phyloP scores from a whole-genome alignment of 129 eudicot species.

The Tanacetum coccineum region DNA sequence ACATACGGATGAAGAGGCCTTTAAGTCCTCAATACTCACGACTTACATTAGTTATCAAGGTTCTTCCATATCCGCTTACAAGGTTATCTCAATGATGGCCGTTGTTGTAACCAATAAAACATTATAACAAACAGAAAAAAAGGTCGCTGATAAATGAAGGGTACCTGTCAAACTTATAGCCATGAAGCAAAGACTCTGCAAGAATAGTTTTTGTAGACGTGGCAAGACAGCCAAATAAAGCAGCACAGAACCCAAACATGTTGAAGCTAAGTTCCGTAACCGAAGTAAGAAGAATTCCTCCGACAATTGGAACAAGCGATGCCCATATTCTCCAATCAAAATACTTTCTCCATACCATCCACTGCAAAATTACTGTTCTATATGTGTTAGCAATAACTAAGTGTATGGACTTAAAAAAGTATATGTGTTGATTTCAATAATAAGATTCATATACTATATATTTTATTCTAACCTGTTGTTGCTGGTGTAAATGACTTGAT shows the following conservation, averaged over 20 bases:
- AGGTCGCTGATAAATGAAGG: constrained; percentile 5
- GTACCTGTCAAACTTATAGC: constrained; percentile 98
- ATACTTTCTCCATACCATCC: constrained; percentile 92
- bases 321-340: constrained; percentile 97
- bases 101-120: too few relatives aligned
- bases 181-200: constrained; percentile 92
- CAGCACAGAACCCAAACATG: constrained; percentile 85
- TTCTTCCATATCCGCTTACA: too few relatives aligned
- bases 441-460: background rate
- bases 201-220: constrained; percentile 97
- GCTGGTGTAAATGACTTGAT: constrained; percentile 98
- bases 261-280: constrained; percentile 94
- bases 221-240: constrained; percentile 95
- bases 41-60: too few relatives aligned
- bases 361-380: constrained; percentile 83
- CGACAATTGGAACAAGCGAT: constrained; percentile 85
- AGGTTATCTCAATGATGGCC: too few relatives aligned
- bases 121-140: background rate
- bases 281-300: constrained; percentile 93
- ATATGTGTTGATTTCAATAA: too few relatives aligned
- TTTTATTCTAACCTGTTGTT: constrained; percentile 73
- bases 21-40: too few relatives aligned
- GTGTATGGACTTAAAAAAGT: too few relatives aligned
- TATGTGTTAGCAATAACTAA: constrained; percentile 18
- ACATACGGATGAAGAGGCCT: too few relatives aligned